Conservation (phyloP, 2,329 filamentous ascomycete genomes). For the Coniochaeta hoffmannii region DNA sequence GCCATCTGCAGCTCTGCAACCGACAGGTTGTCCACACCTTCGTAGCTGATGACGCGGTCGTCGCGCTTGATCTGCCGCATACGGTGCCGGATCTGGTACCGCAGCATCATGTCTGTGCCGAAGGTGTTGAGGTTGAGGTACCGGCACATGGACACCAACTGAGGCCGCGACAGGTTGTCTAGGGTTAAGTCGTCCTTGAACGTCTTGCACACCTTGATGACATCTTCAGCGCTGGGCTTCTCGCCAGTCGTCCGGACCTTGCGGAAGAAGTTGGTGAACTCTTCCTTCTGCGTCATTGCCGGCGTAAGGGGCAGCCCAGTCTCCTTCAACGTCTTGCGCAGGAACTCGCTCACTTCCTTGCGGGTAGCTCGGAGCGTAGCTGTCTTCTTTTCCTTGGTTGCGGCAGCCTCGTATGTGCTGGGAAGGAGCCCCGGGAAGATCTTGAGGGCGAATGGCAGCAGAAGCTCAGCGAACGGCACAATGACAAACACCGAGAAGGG, state of each 20-base stretch:
- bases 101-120: constrained; percentile 94
- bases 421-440: constrained; percentile 96
- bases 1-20: constrained; percentile 89
- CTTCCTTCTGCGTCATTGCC: constrained; percentile 80
- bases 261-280: constrained; percentile 95
- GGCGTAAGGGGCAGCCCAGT: constrained; percentile 84
- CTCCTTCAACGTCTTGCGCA: constrained; percentile 82
- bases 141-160: constrained; percentile 93
- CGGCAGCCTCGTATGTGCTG: constrained; percentile 92
- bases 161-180: constrained; percentile 91
- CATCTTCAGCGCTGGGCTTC: constrained; percentile 77
- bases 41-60: constrained; percentile 86
- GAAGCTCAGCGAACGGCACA: constrained; percentile 88
- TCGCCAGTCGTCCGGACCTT: constrained; percentile 91
- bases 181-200: constrained; percentile 97
- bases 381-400: constrained; percentile 84
- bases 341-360: constrained; percentile 87
- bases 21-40: constrained; percentile 89
- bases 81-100: constrained; percentile 92
- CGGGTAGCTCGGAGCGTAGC: constrained; percentile 73
- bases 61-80: constrained; percentile 99
- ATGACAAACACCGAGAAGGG: constrained; percentile 97
- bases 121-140: constrained; percentile 98
- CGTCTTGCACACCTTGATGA: constrained; percentile 98
- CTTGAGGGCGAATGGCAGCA: constrained; percentile 85